phyloP scores from a whole-genome alignment of 805 yeast genomes.

The Sungouiozyma intestinalis region DNA sequence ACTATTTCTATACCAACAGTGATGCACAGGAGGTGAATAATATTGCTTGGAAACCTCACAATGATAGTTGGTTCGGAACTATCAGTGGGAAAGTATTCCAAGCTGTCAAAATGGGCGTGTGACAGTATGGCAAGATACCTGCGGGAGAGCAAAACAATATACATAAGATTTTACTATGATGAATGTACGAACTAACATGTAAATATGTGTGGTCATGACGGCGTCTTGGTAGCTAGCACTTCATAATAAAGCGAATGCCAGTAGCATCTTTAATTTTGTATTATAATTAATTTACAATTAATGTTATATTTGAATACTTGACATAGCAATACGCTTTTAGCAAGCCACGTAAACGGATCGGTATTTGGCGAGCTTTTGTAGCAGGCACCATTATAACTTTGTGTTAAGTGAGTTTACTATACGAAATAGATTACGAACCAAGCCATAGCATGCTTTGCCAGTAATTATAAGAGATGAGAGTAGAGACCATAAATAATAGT shows the following conservation, averaged over 20 bases:
- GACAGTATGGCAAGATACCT: no score
- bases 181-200: background rate
- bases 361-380: no score
- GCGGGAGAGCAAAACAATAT: no score
- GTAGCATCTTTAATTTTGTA: background rate
- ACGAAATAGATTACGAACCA: no score
- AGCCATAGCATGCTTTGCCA: no score
- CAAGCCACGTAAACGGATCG: no score
- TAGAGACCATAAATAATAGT: background rate
- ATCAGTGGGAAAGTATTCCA: conserved; percentile 31
- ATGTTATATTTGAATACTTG: no score
- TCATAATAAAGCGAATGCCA: no score
- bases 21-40: conserved; percentile 68
- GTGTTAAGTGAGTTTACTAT: no score
- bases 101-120: conserved; percentile 19
- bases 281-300: no score
- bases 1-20: conserved; percentile 37
- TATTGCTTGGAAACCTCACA: conserved; percentile 52
- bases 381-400: no score
- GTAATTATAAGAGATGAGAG: background rate
- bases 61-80: conserved; percentile 72
- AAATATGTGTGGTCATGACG: background rate
- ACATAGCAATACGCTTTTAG: background rate
- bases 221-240: no score
- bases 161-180: background rate